Conservation (phyloP, 768 basidiomycete species). For the Lactarius indigo region DNA sequence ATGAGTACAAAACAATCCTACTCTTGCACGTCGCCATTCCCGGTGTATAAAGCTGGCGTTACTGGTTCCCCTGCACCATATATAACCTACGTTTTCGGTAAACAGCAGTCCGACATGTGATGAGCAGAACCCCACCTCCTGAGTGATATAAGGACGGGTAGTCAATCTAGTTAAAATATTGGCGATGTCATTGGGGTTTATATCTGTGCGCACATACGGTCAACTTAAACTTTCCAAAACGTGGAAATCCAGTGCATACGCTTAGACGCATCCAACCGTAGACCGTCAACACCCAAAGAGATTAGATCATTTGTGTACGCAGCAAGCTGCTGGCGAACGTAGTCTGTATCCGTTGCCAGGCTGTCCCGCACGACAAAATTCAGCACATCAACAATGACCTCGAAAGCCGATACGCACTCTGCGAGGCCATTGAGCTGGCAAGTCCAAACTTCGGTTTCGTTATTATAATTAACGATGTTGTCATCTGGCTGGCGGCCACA, state of each 20-base stretch:
- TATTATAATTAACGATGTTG: constrained; percentile 53
- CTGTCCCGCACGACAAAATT: constrained; percentile 32
- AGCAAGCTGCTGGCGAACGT: constrained; percentile 55
- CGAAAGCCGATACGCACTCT: constrained; percentile 33
- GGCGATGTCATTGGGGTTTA: constrained; percentile 48
- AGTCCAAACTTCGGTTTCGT: constrained; percentile 48
- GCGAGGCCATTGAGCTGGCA: constrained; percentile 40
- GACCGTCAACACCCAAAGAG: constrained; percentile 58
- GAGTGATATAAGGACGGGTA: constrained; percentile 52
- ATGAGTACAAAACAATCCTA: constrained; percentile 21
- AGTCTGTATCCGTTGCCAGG: constrained; percentile 58
- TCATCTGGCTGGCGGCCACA: constrained; percentile 53
- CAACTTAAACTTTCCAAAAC: neutral
- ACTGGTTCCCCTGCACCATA: constrained; percentile 49
- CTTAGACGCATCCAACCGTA: constrained; percentile 64
- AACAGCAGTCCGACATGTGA: neutral
- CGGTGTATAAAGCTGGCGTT: constrained; percentile 53
- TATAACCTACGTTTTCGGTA: constrained; percentile 26
- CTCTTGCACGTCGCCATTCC: constrained; percentile 67
- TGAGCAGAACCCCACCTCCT: constrained; percentile 41
- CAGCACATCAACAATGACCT: neutral
- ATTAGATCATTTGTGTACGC: constrained; percentile 57
- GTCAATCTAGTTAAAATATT: constrained; percentile 49
- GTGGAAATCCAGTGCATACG: constrained; percentile 35
- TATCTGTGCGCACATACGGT: constrained; percentile 39